These are phyloP conservation scores for Strigomonas culicis DNA, from an alignment of 208 protist species.

Conservation along the genomic window DNA sequence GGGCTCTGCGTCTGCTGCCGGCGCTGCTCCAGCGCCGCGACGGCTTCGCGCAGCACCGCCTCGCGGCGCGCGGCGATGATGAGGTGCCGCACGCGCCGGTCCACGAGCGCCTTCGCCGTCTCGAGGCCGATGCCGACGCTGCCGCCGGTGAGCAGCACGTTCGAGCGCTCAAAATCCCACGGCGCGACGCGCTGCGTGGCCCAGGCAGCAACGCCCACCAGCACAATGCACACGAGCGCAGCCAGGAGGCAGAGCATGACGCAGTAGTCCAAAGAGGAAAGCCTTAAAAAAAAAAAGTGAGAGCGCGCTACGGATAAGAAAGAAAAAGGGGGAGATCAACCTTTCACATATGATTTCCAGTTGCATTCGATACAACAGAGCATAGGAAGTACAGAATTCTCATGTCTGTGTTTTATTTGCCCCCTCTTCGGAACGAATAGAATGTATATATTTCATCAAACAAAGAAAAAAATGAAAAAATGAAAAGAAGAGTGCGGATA, in stretches of 20 bases:
- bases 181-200: conserved; percentile 56
- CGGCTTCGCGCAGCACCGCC: conserved; percentile 48
- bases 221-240: conserved; percentile 13
- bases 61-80: conserved; percentile 73
- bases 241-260: conserved; percentile 14
- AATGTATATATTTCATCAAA: background rate
- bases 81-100: conserved; percentile 39
- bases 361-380: too few relatives aligned
- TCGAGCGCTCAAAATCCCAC: conserved; percentile 46
- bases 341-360: conserved; percentile 11
- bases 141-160: conserved; percentile 81
- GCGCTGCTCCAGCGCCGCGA: conserved; percentile 30
- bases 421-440: background rate
- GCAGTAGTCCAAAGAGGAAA: conserved; percentile 3
- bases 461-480: conserved; percentile 7
- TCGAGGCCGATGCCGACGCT: conserved; percentile 82
- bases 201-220: conserved; percentile 27
- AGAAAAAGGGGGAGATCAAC: conserved; percentile 11
- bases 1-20: conserved; percentile 18
- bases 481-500: conserved; percentile 5
- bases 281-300: conserved; percentile 5
- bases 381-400: too few relatives aligned
- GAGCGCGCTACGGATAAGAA: background rate
- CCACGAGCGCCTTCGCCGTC: conserved; percentile 52
- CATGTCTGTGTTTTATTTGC: background rate